phyloP scores from a whole-genome alignment of 1,139 yeast species.

The Yamadazyma blattariae region DNA sequence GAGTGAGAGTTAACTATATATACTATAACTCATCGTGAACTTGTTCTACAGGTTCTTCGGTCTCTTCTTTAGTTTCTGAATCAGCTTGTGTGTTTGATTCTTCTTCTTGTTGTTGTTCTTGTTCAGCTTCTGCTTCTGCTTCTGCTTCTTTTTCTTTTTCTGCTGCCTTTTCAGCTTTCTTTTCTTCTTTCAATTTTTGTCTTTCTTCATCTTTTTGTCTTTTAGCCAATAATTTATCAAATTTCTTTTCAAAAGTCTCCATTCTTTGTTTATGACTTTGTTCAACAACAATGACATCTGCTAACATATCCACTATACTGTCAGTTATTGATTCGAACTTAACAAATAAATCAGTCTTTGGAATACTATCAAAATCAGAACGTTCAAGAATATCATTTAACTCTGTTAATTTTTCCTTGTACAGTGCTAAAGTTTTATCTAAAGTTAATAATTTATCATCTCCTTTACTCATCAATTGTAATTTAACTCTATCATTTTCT shows the following conservation, averaged over 20 bases:
- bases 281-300: conserved; percentile 32
- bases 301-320: conserved; percentile 32
- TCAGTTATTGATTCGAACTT: conserved; percentile 31
- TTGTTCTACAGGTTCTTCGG: conserved; percentile 16
- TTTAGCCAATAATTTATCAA: conserved; percentile 32
- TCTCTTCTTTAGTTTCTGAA: conserved; percentile 15
- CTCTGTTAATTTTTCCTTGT: conserved; percentile 33
- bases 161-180: conserved; percentile 14
- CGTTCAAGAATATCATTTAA: conserved; percentile 21
- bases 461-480: conserved; percentile 27
- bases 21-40: conserved; percentile 52
- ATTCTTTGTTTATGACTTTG: conserved; percentile 40
- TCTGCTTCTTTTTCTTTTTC: conserved; percentile 18
- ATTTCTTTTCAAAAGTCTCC: conserved; percentile 31
- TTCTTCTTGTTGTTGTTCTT: conserved; percentile 3
- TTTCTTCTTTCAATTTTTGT: conserved; percentile 28
- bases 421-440: conserved; percentile 31
- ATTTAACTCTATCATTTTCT: conserved; percentile 42
- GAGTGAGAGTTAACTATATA: background rate
- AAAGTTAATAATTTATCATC: conserved; percentile 35
- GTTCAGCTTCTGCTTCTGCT: conserved; percentile 12
- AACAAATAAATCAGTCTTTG: conserved; percentile 34
- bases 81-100: conserved; percentile 11
- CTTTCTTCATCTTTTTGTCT: conserved; percentile 34
- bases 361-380: conserved; percentile 21